These are phyloP conservation scores for Mycena sanguinolenta DNA, from an alignment of 768 basidiomycete species.

Conservation along the genomic window DNA sequence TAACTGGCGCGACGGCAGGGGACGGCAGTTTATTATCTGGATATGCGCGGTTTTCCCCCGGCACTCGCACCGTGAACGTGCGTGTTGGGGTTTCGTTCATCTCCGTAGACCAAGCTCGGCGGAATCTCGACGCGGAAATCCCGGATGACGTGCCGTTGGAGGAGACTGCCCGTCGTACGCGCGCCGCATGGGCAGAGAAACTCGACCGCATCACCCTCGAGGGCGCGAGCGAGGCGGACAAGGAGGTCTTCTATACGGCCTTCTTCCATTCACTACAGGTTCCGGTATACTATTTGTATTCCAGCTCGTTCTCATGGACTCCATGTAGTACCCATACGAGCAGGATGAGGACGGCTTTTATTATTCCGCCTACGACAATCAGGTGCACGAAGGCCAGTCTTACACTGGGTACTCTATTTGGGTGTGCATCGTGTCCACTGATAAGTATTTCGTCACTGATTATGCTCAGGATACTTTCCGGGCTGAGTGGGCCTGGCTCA, in stretches of 20 bases:
- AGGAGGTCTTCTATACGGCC: constrained; percentile 59
- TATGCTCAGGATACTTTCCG: constrained; percentile 77
- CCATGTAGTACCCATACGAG: constrained; percentile 79
- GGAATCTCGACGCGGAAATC: constrained; percentile 61
- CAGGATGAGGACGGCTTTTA: constrained; percentile 75
- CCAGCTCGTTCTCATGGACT: background rate
- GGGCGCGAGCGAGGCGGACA: constrained; percentile 57
- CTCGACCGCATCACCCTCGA: constrained; percentile 56
- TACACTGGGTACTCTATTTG: constrained; percentile 88
- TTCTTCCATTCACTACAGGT: constrained; percentile 48
- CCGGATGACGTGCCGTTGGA: constrained; percentile 58
- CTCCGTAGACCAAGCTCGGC: constrained; percentile 66
- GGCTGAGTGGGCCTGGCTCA: constrained; percentile 84
- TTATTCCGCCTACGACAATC: constrained; percentile 83
- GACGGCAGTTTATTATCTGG: constrained; percentile 57
- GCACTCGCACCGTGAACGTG: constrained; percentile 54
- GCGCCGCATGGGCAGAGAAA: constrained; percentile 62
- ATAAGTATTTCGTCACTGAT: background rate
- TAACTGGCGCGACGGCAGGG: constrained; percentile 40
- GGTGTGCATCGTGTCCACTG: constrained; percentile 53
- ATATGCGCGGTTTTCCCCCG: constrained; percentile 53
- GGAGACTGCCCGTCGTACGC: constrained; percentile 56
- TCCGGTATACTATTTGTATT: background rate
- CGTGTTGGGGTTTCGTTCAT: constrained; percentile 74
- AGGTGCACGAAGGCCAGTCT: constrained; percentile 72